These are phyloP conservation scores for Globisporangium canariense DNA, from an alignment of 352 stramenopile species.

Conservation along the genomic window DNA sequence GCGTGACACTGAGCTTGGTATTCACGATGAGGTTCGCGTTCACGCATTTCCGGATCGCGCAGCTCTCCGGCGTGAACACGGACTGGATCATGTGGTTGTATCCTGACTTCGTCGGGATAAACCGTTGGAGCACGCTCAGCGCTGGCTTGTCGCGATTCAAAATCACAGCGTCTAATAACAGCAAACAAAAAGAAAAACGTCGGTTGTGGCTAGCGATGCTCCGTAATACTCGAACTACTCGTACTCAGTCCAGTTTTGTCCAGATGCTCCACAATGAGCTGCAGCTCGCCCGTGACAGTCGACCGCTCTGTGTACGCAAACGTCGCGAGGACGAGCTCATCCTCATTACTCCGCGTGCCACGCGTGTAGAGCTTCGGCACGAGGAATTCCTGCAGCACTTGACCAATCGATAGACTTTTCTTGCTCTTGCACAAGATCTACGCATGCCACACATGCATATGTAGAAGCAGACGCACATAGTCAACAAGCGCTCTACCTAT, in stretches of 20 bases:
- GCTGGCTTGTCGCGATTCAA: conserved; percentile 47
- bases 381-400: conserved; percentile 53
- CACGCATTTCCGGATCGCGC: conserved; percentile 58
- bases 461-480: background rate
- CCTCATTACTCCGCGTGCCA: conserved; percentile 20
- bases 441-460: background rate
- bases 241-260: conserved; percentile 28
- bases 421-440: conserved; percentile 67
- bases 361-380: conserved; percentile 20
- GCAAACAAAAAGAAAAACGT: background rate
- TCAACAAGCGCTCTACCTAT: background rate
- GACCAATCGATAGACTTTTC: conserved; percentile 42
- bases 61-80: conserved; percentile 61
- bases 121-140: conserved; percentile 61
- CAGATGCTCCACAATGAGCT: conserved; percentile 58
- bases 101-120: conserved; percentile 60
- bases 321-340: conserved; percentile 42
- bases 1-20: conserved; percentile 23
- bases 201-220: background rate
- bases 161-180: conserved; percentile 23
- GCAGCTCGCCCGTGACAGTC: conserved; percentile 27
- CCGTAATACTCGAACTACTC: too few relatives aligned
- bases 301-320: conserved; percentile 56
- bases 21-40: conserved; percentile 51
- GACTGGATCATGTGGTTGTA: conserved; percentile 71